Evolutionary conservation across 2,329 filamentous ascomycete genomes (phyloP).

Genomic region (Fusarium sp.): DNA sequence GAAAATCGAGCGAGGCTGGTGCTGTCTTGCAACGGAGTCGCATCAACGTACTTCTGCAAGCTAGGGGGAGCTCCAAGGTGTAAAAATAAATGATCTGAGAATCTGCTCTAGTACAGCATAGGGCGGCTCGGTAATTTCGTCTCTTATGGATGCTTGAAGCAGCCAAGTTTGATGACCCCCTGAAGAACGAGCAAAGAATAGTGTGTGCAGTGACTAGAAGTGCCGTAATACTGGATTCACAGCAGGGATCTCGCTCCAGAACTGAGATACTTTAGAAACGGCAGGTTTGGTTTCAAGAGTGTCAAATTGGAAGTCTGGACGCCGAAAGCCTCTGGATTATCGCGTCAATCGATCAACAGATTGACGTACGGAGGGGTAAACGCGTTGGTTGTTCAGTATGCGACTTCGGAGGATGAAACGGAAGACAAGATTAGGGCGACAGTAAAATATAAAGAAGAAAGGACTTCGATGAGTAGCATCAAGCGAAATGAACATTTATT

Average conservation of each 20-base stretch:
- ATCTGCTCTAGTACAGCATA: neutral
- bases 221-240: constrained; percentile 22
- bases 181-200: neutral
- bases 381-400: neutral
- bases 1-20: constrained; percentile 24
- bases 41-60: neutral
- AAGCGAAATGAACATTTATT: neutral
- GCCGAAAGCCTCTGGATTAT: neutral
- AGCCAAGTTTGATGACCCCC: neutral
- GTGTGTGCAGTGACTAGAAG: constrained; percentile 10
- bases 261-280: constrained; percentile 8
- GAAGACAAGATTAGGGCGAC: neutral
- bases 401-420: neutral
- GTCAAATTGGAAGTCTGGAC: neutral
- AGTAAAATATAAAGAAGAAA: neutral
- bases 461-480: neutral
- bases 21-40: neutral
- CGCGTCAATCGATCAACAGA: constrained; percentile 1
- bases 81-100: neutral
- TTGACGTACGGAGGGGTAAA: constrained; percentile 13
- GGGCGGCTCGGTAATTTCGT: neutral
- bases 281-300: constrained; percentile 27
- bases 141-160: neutral
- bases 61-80: neutral
- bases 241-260: constrained; percentile 31